A percentile compares a stretch with the other conserved stretches of the same genome.
Conservation (phyloP, 176 grass and related monocot species). For the Juncus inflexus region DNA sequence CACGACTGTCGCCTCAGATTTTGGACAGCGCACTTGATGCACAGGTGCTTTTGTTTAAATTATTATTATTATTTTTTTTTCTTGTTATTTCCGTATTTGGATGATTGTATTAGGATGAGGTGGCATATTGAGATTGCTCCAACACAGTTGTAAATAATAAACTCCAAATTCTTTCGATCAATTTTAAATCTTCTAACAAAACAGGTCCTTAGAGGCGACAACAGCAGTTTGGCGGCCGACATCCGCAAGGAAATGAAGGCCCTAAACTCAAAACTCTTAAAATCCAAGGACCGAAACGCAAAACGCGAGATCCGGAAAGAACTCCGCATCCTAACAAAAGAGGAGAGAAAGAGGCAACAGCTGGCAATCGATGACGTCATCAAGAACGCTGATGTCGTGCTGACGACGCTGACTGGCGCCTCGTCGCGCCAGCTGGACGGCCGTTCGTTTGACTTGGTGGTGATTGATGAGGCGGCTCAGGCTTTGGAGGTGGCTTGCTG, state of each 20-base stretch:
- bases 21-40: conserved; percentile 94
- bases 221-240: conserved; percentile 88
- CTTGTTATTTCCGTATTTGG: conserved; percentile 7
- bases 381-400: conserved; percentile 83
- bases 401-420: conserved; percentile 93
- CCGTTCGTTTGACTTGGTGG: conserved; percentile 80
- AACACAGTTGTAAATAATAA: conserved; percentile 6
- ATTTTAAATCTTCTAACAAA: not conserved
- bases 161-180: no score
- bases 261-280: conserved; percentile 81
- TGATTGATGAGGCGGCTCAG: conserved; percentile 99
- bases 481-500: conserved; percentile 95
- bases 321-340: conserved; percentile 77
- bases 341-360: conserved; percentile 87
- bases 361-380: conserved; percentile 87
- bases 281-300: conserved; percentile 79
- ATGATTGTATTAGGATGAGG: not conserved
- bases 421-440: conserved; percentile 70
- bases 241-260: conserved; percentile 99
- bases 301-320: conserved; percentile 97
- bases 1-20: conserved; percentile 87
- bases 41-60: conserved; percentile 39
- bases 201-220: conserved; percentile 90
- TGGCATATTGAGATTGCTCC: conserved; percentile 20
- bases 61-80: conserved; percentile 18